Base-by-base conservation (phyloP, 192 early-diverging fungal genomes). In the Kickxella alabastrina region DNA sequence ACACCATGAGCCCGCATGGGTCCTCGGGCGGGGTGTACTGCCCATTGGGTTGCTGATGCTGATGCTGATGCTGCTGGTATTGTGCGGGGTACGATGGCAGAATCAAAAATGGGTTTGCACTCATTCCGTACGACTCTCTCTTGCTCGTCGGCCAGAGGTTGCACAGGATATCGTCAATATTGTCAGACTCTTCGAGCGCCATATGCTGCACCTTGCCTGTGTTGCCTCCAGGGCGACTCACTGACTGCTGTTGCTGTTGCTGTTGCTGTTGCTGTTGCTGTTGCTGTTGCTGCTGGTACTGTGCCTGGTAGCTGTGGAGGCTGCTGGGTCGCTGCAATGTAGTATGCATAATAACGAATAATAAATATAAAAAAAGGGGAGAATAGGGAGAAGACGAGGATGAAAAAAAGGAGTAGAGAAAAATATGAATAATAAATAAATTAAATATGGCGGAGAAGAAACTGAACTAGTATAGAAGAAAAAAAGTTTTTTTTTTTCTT, bases 131-230 rank as follows among this genome's bases (percentile, higher is more conserved):
- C 19, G 28, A 17, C 25, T 27, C 41, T 36, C 36, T 52, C 54
- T n/a, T 26, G 54, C 31, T 57, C 34, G 72, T 75, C 23, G 72
- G 72, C 72, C 72, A 75, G 23, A 75, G 44, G 23, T 40, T 75
- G 52, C 54, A 38, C 38, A 75, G 61, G 22, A 75, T 75, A 35
- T 75, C 72, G 61, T 75, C 72, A 24, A 75, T 75, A 27, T 75
- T 36, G 61, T 75, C 72, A 6, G 53, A 28, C 13, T 75, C 70
- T 19, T 65, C 62, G 10, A 44, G 45, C 10, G 32, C 41, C 28
- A 37, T 19, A 7, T 43, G 26, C 24, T 47, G 50, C 40, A 41
- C 43, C 19, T 29, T 49, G 47, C 39, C 36, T 12, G 44, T 57
- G 44, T 8, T 40, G 26, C 31, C n/a, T n/a, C 44, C 44, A n/a